Percentiles rank a stretch among this genome's conserved stretches.
Conservation (phyloP, 2,329 filamentous ascomycete species). For the Fusarium caatingaense region DNA sequence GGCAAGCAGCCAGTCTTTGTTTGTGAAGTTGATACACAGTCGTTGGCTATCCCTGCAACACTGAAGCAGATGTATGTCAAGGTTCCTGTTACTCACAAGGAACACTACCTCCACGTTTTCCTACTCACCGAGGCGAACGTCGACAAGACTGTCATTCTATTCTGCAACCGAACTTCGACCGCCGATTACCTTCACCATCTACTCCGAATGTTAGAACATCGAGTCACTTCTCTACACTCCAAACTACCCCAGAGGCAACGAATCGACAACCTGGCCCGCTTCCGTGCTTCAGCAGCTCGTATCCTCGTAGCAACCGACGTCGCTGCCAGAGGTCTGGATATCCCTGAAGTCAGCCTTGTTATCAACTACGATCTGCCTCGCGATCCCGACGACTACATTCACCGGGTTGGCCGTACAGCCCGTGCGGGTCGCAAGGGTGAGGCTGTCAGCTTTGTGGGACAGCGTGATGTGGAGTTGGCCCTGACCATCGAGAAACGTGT, state of each 20-base stretch:
- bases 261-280: slow-evolving; percentile 87
- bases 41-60: slow-evolving; percentile 81
- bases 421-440: slow-evolving; percentile 88
- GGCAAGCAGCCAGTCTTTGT: slow-evolving; percentile 84
- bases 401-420: slow-evolving; percentile 94
- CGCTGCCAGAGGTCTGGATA: slow-evolving; percentile 92
- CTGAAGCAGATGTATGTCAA: slow-evolving; percentile 88
- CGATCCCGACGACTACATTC: slow-evolving; percentile 98
- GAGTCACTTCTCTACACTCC: slow-evolving; percentile 92
- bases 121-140: slow-evolving; percentile 81
- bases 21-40: slow-evolving; percentile 84
- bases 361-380: slow-evolving; percentile 96
- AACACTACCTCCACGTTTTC: slow-evolving; percentile 93
- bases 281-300: slow-evolving; percentile 87
- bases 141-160: slow-evolving; percentile 85
- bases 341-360: slow-evolving; percentile 89
- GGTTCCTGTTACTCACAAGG: slow-evolving; percentile 90
- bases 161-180: slow-evolving; percentile 91
- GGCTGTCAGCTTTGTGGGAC: slow-evolving; percentile 88
- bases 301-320: slow-evolving; percentile 96
- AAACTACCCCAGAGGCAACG: slow-evolving; percentile 86
- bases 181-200: slow-evolving; percentile 91
- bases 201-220: slow-evolving; percentile 85
- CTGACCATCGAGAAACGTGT: slow-evolving; percentile 89
- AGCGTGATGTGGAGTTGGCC: slow-evolving; percentile 92